Evolutionary conservation across 2,329 filamentous ascomycete species (phyloP), one percentile per base, ranked within the genome.

Genomic region (Neopestalotiopsis clavispora): DNA sequence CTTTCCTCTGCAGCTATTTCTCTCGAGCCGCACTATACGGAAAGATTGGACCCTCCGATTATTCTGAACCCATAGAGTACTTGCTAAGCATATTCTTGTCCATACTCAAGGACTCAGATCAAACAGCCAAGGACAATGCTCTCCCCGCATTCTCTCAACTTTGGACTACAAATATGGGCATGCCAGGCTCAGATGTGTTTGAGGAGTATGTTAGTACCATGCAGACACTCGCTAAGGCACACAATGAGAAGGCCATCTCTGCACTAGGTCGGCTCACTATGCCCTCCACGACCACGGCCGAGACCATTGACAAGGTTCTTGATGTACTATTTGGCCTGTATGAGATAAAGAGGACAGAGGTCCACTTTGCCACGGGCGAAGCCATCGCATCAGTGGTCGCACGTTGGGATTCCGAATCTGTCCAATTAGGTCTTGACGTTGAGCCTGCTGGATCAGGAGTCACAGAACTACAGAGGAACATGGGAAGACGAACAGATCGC

Each of bases 291-390:
- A 74, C 74, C 5, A 82, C 86, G 42, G 79, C 75, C 1, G 77
- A 80, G 1, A 75, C 78, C 2, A 78, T 92, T 1, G 81, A 81
- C 1, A 81, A 85, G 10, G 87, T 97, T 5, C 80, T 94, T 13
- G 85, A 89, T 12, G 89, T 88, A 34, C 83, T 98, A 0, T 93
- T 95, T 77, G 86, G 86, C 10, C 84, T 98, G 3, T 92, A 97
- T 74, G 94, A 97, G 76, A 89, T 96, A 58, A 93, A 93, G 73
- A 92, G 94, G 73, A 89, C 93, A 0, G 95, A 98, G 78, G 87
- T 95, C 1, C 95, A 98, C 71, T 98, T 99, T 77, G 89, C 94
- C 0, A 90, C 97, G 34, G 96, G 96, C 14, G 95, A 97, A 78
- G 94, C 96, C 13, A 87, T 98, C 66, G 92, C 92, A 61, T 92